phyloP scores from a whole-genome alignment of 768 basidiomycete genomes.

The Macrolepiota dolichaula region DNA sequence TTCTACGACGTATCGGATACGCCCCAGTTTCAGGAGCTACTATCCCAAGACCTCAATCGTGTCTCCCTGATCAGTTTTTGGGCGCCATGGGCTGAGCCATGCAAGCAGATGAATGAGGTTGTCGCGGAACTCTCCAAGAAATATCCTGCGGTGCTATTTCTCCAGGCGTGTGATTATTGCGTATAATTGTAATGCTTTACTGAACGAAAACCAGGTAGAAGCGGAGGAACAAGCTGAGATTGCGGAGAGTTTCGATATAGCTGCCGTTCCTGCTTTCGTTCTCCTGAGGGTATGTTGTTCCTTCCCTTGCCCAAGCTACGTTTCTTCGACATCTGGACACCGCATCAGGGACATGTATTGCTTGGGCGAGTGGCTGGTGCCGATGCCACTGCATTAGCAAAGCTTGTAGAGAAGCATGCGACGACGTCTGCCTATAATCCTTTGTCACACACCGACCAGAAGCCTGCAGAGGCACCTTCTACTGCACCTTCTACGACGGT shows the following conservation, averaged over 20 bases:
- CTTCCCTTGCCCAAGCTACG: not conserved
- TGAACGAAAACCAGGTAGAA: conserved; percentile 56
- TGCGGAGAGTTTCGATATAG: conserved; percentile 87
- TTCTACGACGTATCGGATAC: conserved; percentile 51
- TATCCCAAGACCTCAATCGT: conserved; percentile 72
- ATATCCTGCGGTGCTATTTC: conserved; percentile 63
- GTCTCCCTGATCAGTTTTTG: conserved; percentile 93
- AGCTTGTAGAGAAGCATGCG: conserved; percentile 58
- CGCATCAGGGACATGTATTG: conserved; percentile 77
- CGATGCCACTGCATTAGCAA: conserved; percentile 64
- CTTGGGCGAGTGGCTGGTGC: conserved; percentile 78
- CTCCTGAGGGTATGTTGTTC: conserved; percentile 61
- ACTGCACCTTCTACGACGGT: conserved; percentile 14
- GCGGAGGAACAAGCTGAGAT: conserved; percentile 82
- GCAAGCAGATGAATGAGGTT: conserved; percentile 84
- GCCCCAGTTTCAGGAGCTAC: conserved; percentile 67
- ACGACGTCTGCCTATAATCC: conserved; percentile 33
- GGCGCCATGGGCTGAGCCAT: conserved; percentile 91
- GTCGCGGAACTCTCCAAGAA: conserved; percentile 71
- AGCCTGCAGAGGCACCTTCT: conserved; percentile 29
- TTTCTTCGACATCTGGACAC: not conserved
- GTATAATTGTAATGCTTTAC: not conserved
- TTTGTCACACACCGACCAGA: conserved; percentile 47
- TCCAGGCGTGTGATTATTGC: conserved; percentile 49
- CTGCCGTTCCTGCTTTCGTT: conserved; percentile 83